Evolutionary conservation across 352 stramenopile genomes (phyloP).

Genomic region (Phytopythium sindhum): DNA sequence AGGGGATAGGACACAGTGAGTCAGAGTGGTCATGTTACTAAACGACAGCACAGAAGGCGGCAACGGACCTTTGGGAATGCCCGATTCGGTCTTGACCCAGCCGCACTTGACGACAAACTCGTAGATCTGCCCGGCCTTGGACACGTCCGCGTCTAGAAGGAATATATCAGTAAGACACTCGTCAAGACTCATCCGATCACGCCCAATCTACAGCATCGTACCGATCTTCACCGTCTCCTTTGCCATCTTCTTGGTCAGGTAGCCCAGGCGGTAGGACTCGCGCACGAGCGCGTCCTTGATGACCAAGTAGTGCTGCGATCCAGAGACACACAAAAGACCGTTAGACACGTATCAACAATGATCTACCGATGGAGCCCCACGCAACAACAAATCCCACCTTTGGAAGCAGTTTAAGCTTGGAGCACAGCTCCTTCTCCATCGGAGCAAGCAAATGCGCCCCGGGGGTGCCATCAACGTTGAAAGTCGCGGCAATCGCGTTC

Average conservation of each 20-base stretch:
- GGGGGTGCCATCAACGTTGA: slow-evolving; percentile 78
- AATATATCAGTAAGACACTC: slow-evolving; percentile 23
- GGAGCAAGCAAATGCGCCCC: slow-evolving; percentile 87
- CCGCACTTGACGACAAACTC: slow-evolving; percentile 90
- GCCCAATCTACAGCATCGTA: slow-evolving; percentile 20
- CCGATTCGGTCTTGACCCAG: slow-evolving; percentile 73
- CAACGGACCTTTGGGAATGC: slow-evolving; percentile 50
- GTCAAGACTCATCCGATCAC: neutral
- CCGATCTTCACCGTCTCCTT: slow-evolving; percentile 91
- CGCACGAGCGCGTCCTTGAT: slow-evolving; percentile 94
- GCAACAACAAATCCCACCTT: slow-evolving; percentile 38
- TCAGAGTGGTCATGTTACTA: neutral
- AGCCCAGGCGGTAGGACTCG: slow-evolving; percentile 75
- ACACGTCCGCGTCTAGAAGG: slow-evolving; percentile 52
- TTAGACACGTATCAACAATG: neutral
- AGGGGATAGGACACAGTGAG: neutral
- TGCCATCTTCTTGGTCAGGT: slow-evolving; percentile 71
- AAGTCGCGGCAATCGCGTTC: slow-evolving; percentile 37
- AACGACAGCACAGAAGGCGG: neutral
- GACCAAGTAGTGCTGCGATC: slow-evolving; percentile 87
- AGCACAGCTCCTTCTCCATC: slow-evolving; percentile 90
- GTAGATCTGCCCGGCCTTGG: slow-evolving; percentile 84
- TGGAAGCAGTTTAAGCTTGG: slow-evolving; percentile 88
- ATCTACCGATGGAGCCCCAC: neutral
- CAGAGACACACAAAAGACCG: slow-evolving; percentile 5